These are phyloP conservation scores for Phytophthora cactorum DNA, from an alignment of 352 stramenopile species.

Conservation along the genomic window DNA sequence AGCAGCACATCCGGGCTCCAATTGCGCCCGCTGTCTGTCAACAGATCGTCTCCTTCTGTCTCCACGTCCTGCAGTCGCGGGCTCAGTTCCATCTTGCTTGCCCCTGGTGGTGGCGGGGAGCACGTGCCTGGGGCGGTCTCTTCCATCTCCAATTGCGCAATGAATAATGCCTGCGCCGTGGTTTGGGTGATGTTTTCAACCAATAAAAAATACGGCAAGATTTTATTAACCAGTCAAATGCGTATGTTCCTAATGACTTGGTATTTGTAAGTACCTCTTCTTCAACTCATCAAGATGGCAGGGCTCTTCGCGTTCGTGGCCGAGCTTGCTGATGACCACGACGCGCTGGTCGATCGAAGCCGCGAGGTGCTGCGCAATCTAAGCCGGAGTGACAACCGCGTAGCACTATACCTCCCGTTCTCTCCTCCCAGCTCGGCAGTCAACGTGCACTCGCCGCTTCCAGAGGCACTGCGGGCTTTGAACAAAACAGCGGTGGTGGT, in stretches of 20 bases:
- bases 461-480: slow-evolving; percentile 31
- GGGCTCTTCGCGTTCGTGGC: slow-evolving; percentile 67
- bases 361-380: slow-evolving; percentile 57
- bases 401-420: slow-evolving; percentile 45
- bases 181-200: not conserved
- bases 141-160: slow-evolving; percentile 20
- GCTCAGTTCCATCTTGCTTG: slow-evolving; percentile 2
- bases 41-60: slow-evolving; percentile 39
- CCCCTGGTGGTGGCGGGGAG: not conserved
- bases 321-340: slow-evolving; percentile 42
- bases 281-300: slow-evolving; percentile 19
- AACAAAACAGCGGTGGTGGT: slow-evolving; percentile 65
- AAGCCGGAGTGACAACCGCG: slow-evolving; percentile 35
- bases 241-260: not conserved
- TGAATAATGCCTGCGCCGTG: no score
- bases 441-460: slow-evolving; percentile 11
- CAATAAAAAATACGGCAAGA: not conserved
- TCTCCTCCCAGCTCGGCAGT: not conserved
- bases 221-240: slow-evolving; percentile 6
- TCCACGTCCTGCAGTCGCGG: slow-evolving; percentile 12
- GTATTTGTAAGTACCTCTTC: not conserved
- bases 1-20: slow-evolving; percentile 63
- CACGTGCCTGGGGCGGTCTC: not conserved
- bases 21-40: slow-evolving; percentile 56
- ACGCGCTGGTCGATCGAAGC: slow-evolving; percentile 40